Base-by-base conservation (phyloP, 345 rosid genomes). In the Moricandia arvensis region DNA sequence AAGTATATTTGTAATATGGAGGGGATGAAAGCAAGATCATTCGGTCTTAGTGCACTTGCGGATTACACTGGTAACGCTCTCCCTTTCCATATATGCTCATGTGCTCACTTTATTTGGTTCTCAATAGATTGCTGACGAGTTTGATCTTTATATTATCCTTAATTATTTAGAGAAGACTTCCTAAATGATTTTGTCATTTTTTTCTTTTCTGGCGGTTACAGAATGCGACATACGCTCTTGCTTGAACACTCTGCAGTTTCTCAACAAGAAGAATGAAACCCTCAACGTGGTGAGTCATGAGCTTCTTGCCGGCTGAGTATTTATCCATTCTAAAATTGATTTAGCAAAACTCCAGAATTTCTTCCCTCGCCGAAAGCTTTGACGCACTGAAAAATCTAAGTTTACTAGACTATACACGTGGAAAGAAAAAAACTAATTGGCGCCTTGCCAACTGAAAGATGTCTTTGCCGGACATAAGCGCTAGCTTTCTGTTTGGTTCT, bases 181-280 rank as follows among this genome's bases (percentile, higher is more conserved):
- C 26, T 62, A 58, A 31, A 24, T 66, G 53, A 24, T 38, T 60
- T 66, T 80, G 58, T 45, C 75, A 33, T 67, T 31, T 59, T 82
- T 69, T 43, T 38, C 41, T 55, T 73, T 73, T 80, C 66, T 51
- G 73, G 38, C 31, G 58, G 69, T 49, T 74, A 77, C 89, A 94
- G 98, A 86, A 77, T 90, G 98, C 83, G 98, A 94, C 79, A 88
- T 94, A 80, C 89, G 97, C 53, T 86, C 93, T 47, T 91, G 97
- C 83, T 86, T 92, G 83, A 94, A 94, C 82, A 94, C 99, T 9
- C 93, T 94, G 70, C 99, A 94, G 82, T 94, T 94, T 85, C 97
- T 94, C 80, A 83, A 92, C 84, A 90, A 85, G 84, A 94, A 87
- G 89, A 86, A 87, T 74, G 89, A 94, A 83, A 69, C 83, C 35